phyloP scores from a whole-genome alignment of 2,329 filamentous ascomycete species.

The Helotiales sp. region DNA sequence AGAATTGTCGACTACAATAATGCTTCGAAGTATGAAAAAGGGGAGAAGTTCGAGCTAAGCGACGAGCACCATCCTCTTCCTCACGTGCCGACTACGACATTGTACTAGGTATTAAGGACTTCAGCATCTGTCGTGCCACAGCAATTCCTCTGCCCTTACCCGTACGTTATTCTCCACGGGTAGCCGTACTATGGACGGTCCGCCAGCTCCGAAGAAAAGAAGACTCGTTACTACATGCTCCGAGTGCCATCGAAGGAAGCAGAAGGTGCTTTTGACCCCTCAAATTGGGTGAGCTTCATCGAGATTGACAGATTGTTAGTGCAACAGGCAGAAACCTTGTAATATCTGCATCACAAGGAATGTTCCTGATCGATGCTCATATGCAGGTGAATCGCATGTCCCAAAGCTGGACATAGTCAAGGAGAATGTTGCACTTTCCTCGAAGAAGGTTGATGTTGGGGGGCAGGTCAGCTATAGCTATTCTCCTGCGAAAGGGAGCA shows the following conservation, averaged over 20 bases:
- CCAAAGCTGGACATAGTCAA: neutral
- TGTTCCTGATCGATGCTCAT: constrained; percentile 55
- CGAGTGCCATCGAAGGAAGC: constrained; percentile 44
- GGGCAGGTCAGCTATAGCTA: neutral
- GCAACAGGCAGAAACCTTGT: constrained; percentile 12
- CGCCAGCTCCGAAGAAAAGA: constrained; percentile 45
- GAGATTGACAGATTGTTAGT: neutral
- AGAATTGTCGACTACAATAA: too few relatives aligned
- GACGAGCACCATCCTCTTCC: neutral
- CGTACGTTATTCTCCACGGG: neutral
- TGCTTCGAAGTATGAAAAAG: neutral
- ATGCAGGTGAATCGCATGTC: neutral
- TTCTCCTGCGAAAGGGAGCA: neutral
- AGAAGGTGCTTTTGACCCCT: constrained; percentile 11
- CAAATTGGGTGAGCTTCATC: neutral
- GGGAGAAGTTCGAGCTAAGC: neutral
- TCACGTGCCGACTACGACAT: neutral
- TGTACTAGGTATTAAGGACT: too few relatives aligned
- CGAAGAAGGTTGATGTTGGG: neutral
- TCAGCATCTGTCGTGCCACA: neutral
- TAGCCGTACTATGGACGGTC: neutral
- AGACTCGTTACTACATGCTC: constrained; percentile 60
- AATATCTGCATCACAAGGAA: constrained; percentile 28
- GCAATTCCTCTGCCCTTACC: neutral
- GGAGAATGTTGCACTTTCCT: neutral